Percentiles rank a stretch among this genome's conserved stretches.
phyloP scores from a whole-genome alignment of 2,329 filamentous ascomycete genomes.

The Botrytis cinerea region DNA sequence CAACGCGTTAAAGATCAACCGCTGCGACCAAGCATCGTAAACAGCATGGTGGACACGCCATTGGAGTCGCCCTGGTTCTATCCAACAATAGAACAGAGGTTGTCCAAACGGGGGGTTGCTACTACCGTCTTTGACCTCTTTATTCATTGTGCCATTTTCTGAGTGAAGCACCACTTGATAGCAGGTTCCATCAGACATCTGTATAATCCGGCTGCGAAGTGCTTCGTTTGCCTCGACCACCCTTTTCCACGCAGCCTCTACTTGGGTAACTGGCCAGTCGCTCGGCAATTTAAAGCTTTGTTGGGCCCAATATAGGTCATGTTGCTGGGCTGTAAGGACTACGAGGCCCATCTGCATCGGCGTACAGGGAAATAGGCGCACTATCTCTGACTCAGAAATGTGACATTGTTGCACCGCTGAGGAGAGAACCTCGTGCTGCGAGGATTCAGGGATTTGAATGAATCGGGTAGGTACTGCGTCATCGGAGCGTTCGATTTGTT shows the following conservation, averaged over 20 bases:
- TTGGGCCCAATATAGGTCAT: neutral
- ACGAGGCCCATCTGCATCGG: slow-evolving; percentile 1
- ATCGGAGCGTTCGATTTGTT: neutral
- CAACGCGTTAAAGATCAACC: neutral
- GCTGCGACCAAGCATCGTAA: neutral
- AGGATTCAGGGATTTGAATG: neutral
- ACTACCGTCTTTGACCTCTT: neutral
- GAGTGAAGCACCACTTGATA: neutral
- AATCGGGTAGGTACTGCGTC: neutral
- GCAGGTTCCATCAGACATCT: neutral
- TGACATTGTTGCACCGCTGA: neutral
- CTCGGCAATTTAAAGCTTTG: neutral
- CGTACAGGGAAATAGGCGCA: slow-evolving; percentile 5
- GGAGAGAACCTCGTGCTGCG: neutral
- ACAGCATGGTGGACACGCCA: slow-evolving; percentile 2
- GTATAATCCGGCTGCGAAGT: neutral
- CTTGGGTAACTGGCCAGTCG: neutral
- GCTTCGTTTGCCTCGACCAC: neutral
- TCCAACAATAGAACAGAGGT: neutral
- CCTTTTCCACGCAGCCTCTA: neutral
- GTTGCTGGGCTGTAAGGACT: neutral
- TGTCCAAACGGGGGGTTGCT: neutral
- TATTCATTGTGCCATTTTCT: neutral
- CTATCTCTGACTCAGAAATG: neutral
- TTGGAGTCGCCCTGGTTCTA: neutral